A percentile compares a stretch with the other conserved stretches of the same genome.
These are phyloP conservation scores for Phaeosphaeria sp. DNA, from an alignment of 2,329 filamentous ascomycete genomes.

Conservation along the genomic window DNA sequence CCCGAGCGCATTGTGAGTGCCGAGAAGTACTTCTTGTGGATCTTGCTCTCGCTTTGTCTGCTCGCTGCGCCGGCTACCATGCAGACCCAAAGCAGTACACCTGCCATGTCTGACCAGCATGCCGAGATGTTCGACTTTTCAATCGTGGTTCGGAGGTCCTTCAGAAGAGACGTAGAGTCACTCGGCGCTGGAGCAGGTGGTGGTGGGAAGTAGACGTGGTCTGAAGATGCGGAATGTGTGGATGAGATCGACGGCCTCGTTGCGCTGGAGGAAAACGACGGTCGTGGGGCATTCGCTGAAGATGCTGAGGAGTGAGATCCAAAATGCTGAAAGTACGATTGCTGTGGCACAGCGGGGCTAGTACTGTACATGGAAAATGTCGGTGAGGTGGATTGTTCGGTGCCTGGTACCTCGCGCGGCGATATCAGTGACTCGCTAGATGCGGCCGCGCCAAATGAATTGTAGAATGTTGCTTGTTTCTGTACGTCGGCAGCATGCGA, in stretches of 20 bases:
- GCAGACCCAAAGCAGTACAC: slow-evolving; percentile 47
- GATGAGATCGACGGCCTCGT: slow-evolving; percentile 14
- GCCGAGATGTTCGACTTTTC: slow-evolving; percentile 40
- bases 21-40: slow-evolving; percentile 38
- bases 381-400: slow-evolving; percentile 28
- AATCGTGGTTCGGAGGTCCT: slow-evolving; percentile 30
- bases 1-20: slow-evolving; percentile 40
- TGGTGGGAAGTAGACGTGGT: slow-evolving; percentile 7
- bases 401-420: slow-evolving; percentile 13
- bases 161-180: slow-evolving; percentile 23
- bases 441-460: slow-evolving; percentile 10
- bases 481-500: slow-evolving; percentile 10
- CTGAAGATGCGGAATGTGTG: slow-evolving; percentile 8
- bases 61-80: slow-evolving; percentile 44
- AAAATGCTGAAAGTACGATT: slow-evolving; percentile 4
- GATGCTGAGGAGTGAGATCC: slow-evolving; percentile 5
- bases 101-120: slow-evolving; percentile 47
- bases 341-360: slow-evolving; percentile 14
- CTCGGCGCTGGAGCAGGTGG: slow-evolving; percentile 6
- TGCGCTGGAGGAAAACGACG: slow-evolving; percentile 11
- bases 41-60: slow-evolving; percentile 24
- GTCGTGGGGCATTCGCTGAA: slow-evolving; percentile 7
- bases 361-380: slow-evolving; percentile 22
- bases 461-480: slow-evolving; percentile 5
- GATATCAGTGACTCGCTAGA: slow-evolving; percentile 26